These are phyloP conservation scores for Pleurotus eryngii DNA, from an alignment of 768 basidiomycete genomes.

Conservation along the genomic window DNA sequence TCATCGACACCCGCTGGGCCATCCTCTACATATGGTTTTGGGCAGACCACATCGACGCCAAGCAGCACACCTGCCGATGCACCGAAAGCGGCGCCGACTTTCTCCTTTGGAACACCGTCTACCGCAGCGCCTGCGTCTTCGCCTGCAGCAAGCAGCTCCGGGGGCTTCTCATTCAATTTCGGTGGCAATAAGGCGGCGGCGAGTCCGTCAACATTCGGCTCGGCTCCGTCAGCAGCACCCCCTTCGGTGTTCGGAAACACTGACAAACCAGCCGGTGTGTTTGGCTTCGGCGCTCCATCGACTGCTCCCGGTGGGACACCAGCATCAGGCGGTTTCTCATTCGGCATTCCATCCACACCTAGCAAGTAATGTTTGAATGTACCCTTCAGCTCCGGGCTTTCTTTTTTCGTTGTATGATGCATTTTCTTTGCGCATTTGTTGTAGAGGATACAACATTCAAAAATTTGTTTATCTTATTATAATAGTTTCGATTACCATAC, in stretches of 20 bases:
- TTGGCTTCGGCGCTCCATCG: constrained; percentile 6
- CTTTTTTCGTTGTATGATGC: background rate
- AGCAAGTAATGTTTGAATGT: background rate
- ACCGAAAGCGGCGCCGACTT: background rate
- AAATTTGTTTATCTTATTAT: background rate
- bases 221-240: constrained; percentile 11
- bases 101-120: background rate
- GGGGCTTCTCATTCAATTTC: constrained; percentile 14
- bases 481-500: background rate
- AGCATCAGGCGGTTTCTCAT: constrained; percentile 9
- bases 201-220: constrained; percentile 24
- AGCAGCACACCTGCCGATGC: background rate
- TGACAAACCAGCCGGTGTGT: background rate
- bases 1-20: background rate
- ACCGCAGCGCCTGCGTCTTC: background rate
- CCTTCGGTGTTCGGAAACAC: constrained; percentile 10
- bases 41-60: background rate
- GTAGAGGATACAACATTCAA: background rate
- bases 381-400: background rate
- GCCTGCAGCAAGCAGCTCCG: background rate
- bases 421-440: background rate
- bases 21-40: background rate
- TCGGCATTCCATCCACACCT: background rate
- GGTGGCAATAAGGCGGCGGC: constrained; percentile 18
- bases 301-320: background rate